phyloP scores from a whole-genome alignment of 208 protist species.

The Leishmania lainsoni region DNA sequence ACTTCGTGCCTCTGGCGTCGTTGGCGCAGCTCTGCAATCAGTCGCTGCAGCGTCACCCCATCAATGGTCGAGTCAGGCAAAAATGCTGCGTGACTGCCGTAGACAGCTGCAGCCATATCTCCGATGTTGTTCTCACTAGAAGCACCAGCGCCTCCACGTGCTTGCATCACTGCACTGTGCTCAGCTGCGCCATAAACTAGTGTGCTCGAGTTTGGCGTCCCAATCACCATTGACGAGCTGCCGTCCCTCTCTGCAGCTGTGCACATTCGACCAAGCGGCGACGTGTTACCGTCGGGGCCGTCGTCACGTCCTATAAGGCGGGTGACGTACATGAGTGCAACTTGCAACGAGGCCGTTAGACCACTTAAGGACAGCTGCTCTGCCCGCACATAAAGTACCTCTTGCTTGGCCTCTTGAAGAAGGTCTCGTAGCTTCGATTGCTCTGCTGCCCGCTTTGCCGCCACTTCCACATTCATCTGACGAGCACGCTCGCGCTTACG shows the following conservation, averaged over 20 bases:
- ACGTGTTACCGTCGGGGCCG: background rate
- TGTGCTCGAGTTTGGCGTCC: constrained; percentile 5
- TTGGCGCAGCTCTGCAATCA: constrained; percentile 13
- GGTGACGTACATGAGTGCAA: constrained; percentile 7
- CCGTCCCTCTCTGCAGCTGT: background rate
- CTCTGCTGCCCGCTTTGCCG: constrained; percentile 1
- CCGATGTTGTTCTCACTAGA: background rate
- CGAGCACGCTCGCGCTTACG: background rate
- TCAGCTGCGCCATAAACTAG: constrained; percentile 4
- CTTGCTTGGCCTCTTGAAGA: constrained; percentile 8
- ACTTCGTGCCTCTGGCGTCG: constrained; percentile 7
- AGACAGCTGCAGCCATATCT: background rate
- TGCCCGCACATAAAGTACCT: background rate
- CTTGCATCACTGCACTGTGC: background rate
- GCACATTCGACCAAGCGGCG: background rate
- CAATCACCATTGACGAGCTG: background rate
- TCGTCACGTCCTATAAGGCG: background rate
- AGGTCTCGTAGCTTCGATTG: constrained; percentile 7
- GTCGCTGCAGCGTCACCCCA: constrained; percentile 16
- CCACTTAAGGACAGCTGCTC: constrained; percentile 4
- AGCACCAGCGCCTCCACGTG: background rate
- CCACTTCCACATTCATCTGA: background rate
- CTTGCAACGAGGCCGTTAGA: constrained; percentile 12
- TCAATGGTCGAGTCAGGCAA: background rate
- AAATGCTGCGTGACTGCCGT: background rate